Evolutionary conservation across 192 early-diverging fungal genomes (phyloP).

Genomic region (Coemansia sp.): DNA sequence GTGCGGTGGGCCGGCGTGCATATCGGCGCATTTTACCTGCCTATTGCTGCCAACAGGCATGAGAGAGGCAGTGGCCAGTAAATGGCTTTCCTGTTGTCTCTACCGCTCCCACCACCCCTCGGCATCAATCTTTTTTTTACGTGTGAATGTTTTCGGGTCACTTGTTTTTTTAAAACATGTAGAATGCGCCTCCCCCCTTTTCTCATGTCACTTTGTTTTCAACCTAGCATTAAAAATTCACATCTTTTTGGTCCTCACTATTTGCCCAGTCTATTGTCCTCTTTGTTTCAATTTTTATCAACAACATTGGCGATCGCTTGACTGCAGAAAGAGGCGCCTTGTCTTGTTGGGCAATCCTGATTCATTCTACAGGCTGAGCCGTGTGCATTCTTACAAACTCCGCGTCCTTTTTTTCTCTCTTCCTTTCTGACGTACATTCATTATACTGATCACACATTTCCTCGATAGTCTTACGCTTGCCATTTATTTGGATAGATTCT

Average conservation of each 20-base stretch:
- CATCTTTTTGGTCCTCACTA: not conserved
- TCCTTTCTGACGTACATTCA: not conserved
- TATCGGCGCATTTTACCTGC: conserved; percentile 1
- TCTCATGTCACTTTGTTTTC: not conserved
- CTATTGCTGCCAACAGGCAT: not conserved
- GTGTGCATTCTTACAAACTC: conserved; percentile 7
- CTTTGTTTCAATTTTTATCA: not conserved
- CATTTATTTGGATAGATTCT: not conserved
- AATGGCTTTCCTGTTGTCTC: not conserved
- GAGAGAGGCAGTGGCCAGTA: not conserved
- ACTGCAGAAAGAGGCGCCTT: not conserved
- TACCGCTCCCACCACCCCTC: not conserved
- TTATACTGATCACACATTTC: not conserved
- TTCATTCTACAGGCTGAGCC: not conserved
- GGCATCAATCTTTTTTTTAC: too few species aligned
- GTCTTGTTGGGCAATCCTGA: not conserved
- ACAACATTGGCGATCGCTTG: conserved; percentile 1
- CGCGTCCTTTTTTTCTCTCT: not conserved
- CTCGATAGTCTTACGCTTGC: not conserved
- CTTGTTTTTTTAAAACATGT: not conserved
- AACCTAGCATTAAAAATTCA: not conserved
- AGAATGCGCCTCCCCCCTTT: not conserved
- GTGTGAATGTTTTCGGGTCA: not conserved
- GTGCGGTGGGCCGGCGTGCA: not conserved
- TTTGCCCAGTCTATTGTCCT: not conserved